Base-by-base conservation (phyloP, 2,329 filamentous ascomycete genomes). In the Diaporthe australafricana region DNA sequence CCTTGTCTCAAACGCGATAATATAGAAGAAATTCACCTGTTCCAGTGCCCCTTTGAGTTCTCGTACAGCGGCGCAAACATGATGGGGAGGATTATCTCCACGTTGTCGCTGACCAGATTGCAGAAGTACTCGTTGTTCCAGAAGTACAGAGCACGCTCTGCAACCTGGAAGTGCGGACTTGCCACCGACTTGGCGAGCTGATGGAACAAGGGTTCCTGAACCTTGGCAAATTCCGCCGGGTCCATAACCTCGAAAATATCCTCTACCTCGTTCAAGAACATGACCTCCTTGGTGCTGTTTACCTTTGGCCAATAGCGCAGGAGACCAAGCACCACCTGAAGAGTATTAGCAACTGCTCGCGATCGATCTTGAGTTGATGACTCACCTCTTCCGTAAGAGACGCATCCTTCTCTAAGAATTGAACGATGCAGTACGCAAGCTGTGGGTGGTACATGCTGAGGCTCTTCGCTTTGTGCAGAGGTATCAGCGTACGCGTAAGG, bases 61-160 rank as follows among this genome's bases (percentile, higher is more conserved):
- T 99, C 96, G 78, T 98, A 99, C 38, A 99, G 88, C 2, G 96
- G 96, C 32, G 96, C 95, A 84, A 99, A 99, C 96, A 99, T 99
- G 80, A 99, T 99, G 4, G 96, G 96, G 55, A 99, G 87, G 77
- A 99, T 99, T 57, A 98, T 96, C 79, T 98, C 96, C 70, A 99
- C 96, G 78, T 99, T 99, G 84, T 99, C 96, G 85, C 95, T 98
- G 76, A 99, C 96, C 72, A 99, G 88, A 80, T 98, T 99, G 87
- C 96, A 99, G 85, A 99, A 99, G 82, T 99, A 99, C 82, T 99
- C 96, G 80, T 99, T 99, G 87, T 99, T 99, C 96, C 96, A 99
- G 86, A 99, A 99, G 85, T 99, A 99, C 35, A 99, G 88, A 6
- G 96, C 96, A 76, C 96, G 91, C 84, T 99, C 96, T 22, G 96